phyloP scores from a whole-genome alignment of 805 yeast species.

The Tetrapisispora taiwanensis region DNA sequence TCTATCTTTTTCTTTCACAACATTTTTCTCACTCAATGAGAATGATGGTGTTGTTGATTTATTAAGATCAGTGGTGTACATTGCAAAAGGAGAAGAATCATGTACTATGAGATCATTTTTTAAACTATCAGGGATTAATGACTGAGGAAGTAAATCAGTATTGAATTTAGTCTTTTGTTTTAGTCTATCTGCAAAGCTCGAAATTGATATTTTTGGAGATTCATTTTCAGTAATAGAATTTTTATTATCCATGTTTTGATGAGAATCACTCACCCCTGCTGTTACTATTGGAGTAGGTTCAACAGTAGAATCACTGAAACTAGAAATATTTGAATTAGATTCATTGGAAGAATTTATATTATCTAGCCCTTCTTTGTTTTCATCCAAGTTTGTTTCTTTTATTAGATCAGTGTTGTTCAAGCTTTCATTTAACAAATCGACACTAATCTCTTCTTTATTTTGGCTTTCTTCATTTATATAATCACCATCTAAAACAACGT shows the following conservation, averaged over 20 bases:
- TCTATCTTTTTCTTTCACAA: background rate
- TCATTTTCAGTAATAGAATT: background rate
- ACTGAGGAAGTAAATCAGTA: background rate
- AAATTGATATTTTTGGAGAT: conserved; percentile 8
- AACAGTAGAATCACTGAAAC: too few species aligned
- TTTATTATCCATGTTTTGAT: background rate
- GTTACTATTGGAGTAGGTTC: too few species aligned
- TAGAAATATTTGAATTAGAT: too few species aligned
- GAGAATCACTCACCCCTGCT: too few species aligned
- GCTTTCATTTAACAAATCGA: too few species aligned
- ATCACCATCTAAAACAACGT: background rate
- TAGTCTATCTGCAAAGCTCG: conserved; percentile 19
- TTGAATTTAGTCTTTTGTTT: conserved; percentile 20
- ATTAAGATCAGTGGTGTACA: conserved; percentile 15
- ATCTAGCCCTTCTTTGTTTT: too few species aligned
- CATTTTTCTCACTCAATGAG: background rate
- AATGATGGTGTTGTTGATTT: conserved; percentile 8
- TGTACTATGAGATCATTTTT: background rate
- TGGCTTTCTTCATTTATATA: background rate
- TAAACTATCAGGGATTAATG: background rate
- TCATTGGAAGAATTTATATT: too few species aligned
- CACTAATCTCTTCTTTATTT: background rate
- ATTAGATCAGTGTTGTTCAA: too few species aligned
- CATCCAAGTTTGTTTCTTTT: too few species aligned
- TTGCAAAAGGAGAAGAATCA: conserved; percentile 20